A percentile compares a stretch with the other conserved stretches of the same genome.
phyloP scores from a whole-genome alignment of 129 eudicot genomes.

The Ambrosia trifida region DNA sequence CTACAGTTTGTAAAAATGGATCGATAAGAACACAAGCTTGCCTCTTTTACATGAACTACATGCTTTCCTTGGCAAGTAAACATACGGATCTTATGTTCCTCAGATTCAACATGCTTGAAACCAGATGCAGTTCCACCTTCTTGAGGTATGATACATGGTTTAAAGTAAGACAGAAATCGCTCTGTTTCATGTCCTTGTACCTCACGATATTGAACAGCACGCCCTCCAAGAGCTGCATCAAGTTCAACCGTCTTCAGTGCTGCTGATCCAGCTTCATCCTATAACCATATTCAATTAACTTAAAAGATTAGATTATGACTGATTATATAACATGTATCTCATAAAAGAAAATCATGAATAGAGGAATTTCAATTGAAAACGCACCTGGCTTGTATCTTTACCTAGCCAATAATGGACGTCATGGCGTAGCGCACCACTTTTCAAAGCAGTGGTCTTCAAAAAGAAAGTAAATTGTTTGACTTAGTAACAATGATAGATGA shows the following conservation, averaged over 20 bases:
- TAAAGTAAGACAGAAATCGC: conserved; percentile 89
- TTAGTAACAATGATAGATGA: neutral
- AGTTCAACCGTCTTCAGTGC: conserved; percentile 74
- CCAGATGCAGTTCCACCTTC: conserved; percentile 95
- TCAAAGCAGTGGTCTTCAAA: conserved; percentile 80
- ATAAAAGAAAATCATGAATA: neutral
- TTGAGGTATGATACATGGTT: conserved; percentile 95
- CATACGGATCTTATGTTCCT: conserved; percentile 69
- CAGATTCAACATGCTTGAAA: conserved; percentile 72
- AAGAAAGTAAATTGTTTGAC: conserved; percentile 28
- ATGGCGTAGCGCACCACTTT: conserved; percentile 80
- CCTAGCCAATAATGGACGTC: conserved; percentile 99
- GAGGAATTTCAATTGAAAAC: conserved; percentile 22
- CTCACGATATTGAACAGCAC: conserved; percentile 98
- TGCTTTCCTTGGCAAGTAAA: conserved; percentile 82
- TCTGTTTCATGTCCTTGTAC: conserved; percentile 97
- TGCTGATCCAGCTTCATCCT: conserved; percentile 77
- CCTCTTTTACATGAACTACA: conserved; percentile 98
- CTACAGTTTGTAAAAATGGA: neutral
- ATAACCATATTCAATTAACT: neutral
- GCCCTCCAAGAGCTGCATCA: conserved; percentile 96
- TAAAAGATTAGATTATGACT: neutral
- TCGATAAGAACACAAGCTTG: conserved; percentile 37
- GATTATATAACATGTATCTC: neutral
- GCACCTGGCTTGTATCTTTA: conserved; percentile 92